Base-by-base conservation (phyloP, 352 stramenopile species). In the Lagenidium giganteum region DNA sequence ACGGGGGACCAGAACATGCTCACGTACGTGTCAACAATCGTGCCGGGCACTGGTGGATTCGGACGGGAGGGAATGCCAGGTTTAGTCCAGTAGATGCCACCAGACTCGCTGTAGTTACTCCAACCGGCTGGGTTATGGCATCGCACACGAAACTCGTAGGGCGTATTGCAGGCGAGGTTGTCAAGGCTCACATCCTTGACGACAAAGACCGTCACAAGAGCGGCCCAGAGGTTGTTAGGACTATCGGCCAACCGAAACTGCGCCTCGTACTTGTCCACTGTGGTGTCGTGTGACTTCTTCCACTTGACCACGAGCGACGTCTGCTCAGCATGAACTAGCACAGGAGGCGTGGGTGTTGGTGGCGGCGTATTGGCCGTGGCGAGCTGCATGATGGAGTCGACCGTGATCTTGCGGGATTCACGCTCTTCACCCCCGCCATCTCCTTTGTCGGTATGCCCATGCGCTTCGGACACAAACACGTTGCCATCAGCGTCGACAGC, bases 231-330 rank as follows among this genome's bases (percentile, higher is more conserved):
- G 29, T 62, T 69, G 42, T 72, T 68, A 6, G 39, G 34, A 29
- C 61, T 74, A 20, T 82, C 55, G 8, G 42, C 54, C 25, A 52
- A 42, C 25, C 61, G 63, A 42, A 78, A 82, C 38, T 84, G 71
- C n/a, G 80, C 47, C 43, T 84, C 71, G 39, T 80, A 82, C 2
- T 67, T 48, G 42, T 84, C 71, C 1, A 74, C 64, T 0, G 71
- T 82, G 29, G 65, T 70, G 31, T 80, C 69, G 1, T 24, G 25
- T 17, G 67, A 61, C 24, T 71, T 72, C 35, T 69, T 78, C 69
- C 69, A 84, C 27, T 57, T 51, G 2, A 82, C 38, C n/a, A 50
- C 39, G 14, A 83, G 51, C 20, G 56, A 70, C 11, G 33, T 69
- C 48, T 74, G 64, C 3, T 66, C 62, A 1, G 71, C 57, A 21